These are phyloP conservation scores for Tricholoma matsutake DNA, from an alignment of 768 basidiomycete genomes.

Conservation along the genomic window DNA sequence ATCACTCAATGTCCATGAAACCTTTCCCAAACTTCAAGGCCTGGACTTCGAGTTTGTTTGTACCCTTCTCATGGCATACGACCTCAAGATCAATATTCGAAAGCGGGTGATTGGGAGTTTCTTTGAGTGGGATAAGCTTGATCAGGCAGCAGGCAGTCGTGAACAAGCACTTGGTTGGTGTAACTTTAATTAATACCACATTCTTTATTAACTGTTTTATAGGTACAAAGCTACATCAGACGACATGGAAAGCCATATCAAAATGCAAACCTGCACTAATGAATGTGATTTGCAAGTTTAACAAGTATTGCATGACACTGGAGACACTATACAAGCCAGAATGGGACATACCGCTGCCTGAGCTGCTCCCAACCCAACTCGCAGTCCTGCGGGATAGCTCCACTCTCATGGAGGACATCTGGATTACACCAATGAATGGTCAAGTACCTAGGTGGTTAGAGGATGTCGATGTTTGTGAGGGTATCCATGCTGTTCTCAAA, in stretches of 20 bases:
- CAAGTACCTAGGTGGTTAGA: conserved; percentile 29
- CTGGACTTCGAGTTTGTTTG: conserved; percentile 27
- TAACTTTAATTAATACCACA: background rate
- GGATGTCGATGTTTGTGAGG: conserved; percentile 19
- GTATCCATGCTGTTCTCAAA: conserved; percentile 18
- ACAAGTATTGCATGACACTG: conserved; percentile 23
- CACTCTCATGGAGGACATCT: conserved; percentile 33
- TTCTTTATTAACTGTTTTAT: background rate
- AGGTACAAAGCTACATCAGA: conserved; percentile 31
- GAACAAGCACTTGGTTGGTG: conserved; percentile 4
- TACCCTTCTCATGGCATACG: conserved; percentile 30
- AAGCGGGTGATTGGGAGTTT: conserved; percentile 32
- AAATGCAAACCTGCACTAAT: conserved; percentile 24
- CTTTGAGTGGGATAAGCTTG: conserved; percentile 36
- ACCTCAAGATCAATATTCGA: conserved; percentile 38
- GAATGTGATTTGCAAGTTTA: conserved; percentile 25
- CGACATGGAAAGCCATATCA: conserved; percentile 23
- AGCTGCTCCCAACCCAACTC: conserved; percentile 27
- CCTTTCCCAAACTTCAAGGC: conserved; percentile 31
- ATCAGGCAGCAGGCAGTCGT: conserved; percentile 4
- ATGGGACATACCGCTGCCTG: conserved; percentile 30
- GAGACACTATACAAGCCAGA: conserved; percentile 13
- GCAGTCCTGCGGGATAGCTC: conserved; percentile 19
- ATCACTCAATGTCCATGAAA: conserved; percentile 30
- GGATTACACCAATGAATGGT: conserved; percentile 20